phyloP scores from a whole-genome alignment of 1,139 yeast species.

The Protomyces arabidopsidicola region DNA sequence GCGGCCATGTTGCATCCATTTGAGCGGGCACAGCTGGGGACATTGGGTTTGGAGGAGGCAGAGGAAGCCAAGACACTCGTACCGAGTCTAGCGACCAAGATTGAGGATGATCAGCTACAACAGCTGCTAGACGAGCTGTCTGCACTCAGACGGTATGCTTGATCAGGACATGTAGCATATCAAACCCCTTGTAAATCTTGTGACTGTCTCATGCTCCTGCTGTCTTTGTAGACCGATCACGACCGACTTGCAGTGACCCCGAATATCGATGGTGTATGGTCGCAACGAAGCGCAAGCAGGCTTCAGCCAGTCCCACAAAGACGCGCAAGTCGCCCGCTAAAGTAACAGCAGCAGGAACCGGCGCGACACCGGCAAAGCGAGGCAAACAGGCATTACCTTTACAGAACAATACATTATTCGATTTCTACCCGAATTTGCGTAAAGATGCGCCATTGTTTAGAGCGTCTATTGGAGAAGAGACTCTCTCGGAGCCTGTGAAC shows the following conservation, averaged over 20 bases:
- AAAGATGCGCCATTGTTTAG: slow-evolving; percentile 24
- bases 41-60: slow-evolving; percentile 90
- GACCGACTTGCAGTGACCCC: too few species aligned
- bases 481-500: background rate
- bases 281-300: background rate
- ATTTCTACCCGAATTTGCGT: slow-evolving; percentile 21
- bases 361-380: background rate
- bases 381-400: background rate
- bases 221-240: too few species aligned
- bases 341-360: background rate
- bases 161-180: background rate
- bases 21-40: slow-evolving; percentile 91
- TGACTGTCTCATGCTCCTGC: background rate
- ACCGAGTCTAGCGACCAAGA: slow-evolving; percentile 45
- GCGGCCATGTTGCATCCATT: slow-evolving; percentile 66
- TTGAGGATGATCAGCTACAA: slow-evolving; percentile 29
- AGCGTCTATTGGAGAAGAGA: slow-evolving; percentile 2
- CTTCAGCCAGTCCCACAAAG: background rate
- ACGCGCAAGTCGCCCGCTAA: background rate
- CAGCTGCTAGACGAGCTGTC: slow-evolving; percentile 30
- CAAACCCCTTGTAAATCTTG: background rate
- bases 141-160: slow-evolving; percentile 24
- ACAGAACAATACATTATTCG: slow-evolving; percentile 14
- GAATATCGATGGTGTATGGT: background rate
- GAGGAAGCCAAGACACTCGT: slow-evolving; percentile 94